These are phyloP conservation scores for Cinnamomum micranthum DNA, from an alignment of 164 flowering plant species.

Conservation along the genomic window DNA sequence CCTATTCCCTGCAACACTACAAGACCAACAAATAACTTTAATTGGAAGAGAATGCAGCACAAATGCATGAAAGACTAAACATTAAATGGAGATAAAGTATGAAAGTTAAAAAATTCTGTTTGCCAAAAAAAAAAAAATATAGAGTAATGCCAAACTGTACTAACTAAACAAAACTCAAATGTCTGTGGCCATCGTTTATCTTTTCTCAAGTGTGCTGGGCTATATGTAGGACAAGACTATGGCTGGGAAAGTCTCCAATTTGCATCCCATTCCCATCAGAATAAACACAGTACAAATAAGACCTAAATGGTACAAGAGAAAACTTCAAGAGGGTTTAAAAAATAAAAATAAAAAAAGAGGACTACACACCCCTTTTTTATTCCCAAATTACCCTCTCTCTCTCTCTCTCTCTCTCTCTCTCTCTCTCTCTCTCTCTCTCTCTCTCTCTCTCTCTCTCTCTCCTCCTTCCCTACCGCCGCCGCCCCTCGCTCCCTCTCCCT, in stretches of 20 bases:
- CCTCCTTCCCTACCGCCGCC: too few relatives aligned
- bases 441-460: too few relatives aligned
- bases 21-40: constrained; percentile 6
- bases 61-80: not conserved
- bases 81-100: not conserved
- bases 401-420: too few relatives aligned
- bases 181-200: not conserved
- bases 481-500: not conserved
- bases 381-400: too few relatives aligned
- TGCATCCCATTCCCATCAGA: not conserved
- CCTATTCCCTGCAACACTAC: constrained; percentile 76
- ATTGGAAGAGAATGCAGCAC: not conserved
- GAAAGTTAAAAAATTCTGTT: not conserved
- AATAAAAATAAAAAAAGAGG: not conserved
- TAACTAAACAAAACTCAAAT: too few relatives aligned
- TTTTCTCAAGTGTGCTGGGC: not conserved
- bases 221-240: not conserved
- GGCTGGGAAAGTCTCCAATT: not conserved
- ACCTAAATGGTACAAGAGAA: not conserved
- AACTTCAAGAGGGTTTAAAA: not conserved
- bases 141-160: not conserved
- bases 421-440: too few relatives aligned
- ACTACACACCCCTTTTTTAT: not conserved
- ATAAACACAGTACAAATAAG: not conserved
- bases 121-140: not conserved